These are phyloP conservation scores for Knoxia roxburghii DNA, from an alignment of 257 asterid genomes.

Conservation along the genomic window DNA sequence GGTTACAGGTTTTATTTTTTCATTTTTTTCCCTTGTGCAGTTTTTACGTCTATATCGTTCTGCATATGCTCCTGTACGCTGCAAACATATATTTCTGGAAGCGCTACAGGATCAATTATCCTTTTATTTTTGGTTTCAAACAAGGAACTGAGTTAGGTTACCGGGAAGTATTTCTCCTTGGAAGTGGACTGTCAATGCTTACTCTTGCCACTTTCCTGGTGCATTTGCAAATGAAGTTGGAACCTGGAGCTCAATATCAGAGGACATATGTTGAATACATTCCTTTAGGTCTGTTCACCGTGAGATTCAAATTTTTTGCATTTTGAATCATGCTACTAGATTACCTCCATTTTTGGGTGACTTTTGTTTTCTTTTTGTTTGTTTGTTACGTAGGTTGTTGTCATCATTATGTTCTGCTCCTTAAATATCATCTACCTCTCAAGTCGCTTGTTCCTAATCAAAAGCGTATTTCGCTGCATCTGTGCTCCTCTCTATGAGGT, in stretches of 20 bases:
- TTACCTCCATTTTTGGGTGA: conserved; percentile 12
- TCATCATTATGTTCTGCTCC: conserved; percentile 51
- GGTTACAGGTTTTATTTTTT: conserved; percentile 3
- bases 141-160: conserved; percentile 74
- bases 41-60: conserved; percentile 55
- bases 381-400: conserved; percentile 41
- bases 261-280: conserved; percentile 48
- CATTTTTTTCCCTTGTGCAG: conserved; percentile 31
- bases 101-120: conserved; percentile 75
- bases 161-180: conserved; percentile 68
- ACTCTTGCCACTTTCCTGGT: conserved; percentile 58
- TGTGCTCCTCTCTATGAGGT: conserved; percentile 84
- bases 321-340: conserved; percentile 13
- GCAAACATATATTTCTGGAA: conserved; percentile 79
- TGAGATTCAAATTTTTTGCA: conserved; percentile 27
- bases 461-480: conserved; percentile 47
- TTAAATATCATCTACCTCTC: conserved; percentile 60
- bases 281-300: conserved; percentile 62
- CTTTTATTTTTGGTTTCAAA: conserved; percentile 78
- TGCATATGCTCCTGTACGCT: conserved; percentile 71
- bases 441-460: conserved; percentile 62
- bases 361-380: conserved; percentile 7
- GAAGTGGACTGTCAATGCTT: conserved; percentile 65
- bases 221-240: conserved; percentile 66
- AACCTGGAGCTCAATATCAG: conserved; percentile 38